Conservation (phyloP, 177 flowering plant species). For the Vitis hybrid region DNA sequence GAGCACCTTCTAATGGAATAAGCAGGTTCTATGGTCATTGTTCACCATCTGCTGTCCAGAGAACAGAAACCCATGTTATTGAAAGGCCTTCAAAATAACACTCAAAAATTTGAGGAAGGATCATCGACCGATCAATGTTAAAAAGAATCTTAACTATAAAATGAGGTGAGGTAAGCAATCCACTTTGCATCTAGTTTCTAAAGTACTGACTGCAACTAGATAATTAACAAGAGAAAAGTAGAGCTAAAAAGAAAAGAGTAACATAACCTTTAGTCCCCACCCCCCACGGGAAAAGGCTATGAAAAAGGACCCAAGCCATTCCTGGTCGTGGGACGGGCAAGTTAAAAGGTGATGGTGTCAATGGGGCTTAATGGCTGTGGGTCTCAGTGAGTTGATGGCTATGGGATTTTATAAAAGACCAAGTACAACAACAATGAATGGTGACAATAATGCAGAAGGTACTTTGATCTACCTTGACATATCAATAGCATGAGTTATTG, state of each 20-base stretch:
- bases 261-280: not conserved
- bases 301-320: conserved; percentile 5
- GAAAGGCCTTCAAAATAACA: not conserved
- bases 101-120: not conserved
- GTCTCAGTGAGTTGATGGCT: conserved; percentile 17
- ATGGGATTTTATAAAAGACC: conserved; percentile 12
- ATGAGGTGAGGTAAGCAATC: not conserved
- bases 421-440: conserved; percentile 14
- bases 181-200: not conserved
- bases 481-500: conserved; percentile 1
- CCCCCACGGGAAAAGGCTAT: conserved; percentile 5
- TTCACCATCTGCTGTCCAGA: not conserved
- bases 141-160: not conserved
- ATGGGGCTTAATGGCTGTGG: conserved; percentile 12
- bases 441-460: conserved; percentile 2
- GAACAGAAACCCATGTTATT: not conserved
- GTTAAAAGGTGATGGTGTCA: conserved; percentile 1
- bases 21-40: not conserved
- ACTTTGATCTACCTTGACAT: not conserved
- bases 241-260: not conserved
- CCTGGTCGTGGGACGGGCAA: not conserved
- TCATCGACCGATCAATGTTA: no score
- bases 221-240: not conserved
- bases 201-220: not conserved
- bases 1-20: not conserved